Evolutionary conservation across 768 basidiomycete species (phyloP).

Genomic region (Kondoa malvinella): DNA sequence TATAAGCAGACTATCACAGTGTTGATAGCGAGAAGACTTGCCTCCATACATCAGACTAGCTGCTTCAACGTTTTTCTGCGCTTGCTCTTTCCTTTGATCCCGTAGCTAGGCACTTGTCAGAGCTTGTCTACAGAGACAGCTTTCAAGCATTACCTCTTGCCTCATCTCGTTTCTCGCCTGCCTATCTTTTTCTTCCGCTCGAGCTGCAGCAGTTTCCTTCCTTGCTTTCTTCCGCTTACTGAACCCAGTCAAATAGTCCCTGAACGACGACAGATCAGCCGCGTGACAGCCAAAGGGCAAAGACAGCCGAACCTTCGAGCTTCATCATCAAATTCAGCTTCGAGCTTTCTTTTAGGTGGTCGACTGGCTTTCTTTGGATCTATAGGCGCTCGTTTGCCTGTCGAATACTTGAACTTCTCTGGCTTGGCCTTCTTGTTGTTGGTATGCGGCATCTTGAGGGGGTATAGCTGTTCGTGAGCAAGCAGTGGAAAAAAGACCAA

Average conservation of each 20-base stretch:
- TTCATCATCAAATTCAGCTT: constrained; percentile 17
- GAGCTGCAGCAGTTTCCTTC: constrained; percentile 13
- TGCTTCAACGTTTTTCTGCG: background rate
- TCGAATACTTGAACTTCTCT: background rate
- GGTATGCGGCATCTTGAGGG: background rate
- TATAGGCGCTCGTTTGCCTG: background rate
- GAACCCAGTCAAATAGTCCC: constrained; percentile 19
- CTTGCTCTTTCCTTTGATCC: background rate
- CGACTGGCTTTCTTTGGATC: background rate
- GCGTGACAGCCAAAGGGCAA: background rate
- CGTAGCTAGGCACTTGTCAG: background rate
- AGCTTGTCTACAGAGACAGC: background rate
- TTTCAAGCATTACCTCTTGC: background rate
- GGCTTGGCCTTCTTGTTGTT: background rate
- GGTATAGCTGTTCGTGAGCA: too few species aligned
- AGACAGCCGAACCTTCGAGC: constrained; percentile 11
- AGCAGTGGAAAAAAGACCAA: too few species aligned
- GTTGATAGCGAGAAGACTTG: background rate
- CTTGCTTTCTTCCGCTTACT: constrained; percentile 19
- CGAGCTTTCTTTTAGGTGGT: constrained; percentile 1
- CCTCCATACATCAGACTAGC: background rate
- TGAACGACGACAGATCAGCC: background rate
- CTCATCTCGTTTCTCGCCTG: constrained; percentile 11
- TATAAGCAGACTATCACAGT: background rate
- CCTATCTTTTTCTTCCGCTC: constrained; percentile 8